These are phyloP conservation scores for Trametes maxima DNA, from an alignment of 768 basidiomycete species.

Conservation along the genomic window DNA sequence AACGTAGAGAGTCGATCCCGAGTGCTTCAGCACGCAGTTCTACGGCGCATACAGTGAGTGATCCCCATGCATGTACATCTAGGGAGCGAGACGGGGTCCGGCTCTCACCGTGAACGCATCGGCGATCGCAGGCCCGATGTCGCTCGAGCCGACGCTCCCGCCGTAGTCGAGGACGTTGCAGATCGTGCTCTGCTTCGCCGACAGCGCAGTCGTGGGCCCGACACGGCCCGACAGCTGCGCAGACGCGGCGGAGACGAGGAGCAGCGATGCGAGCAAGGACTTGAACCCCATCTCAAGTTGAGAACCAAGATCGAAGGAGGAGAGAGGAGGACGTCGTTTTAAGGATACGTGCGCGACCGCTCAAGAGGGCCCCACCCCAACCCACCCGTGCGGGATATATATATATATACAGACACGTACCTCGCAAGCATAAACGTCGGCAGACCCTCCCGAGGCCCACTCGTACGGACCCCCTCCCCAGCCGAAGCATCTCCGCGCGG, in stretches of 20 bases:
- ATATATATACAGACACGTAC: background rate
- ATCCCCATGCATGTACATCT: background rate
- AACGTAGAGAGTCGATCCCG: conserved; percentile 29
- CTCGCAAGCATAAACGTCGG: background rate
- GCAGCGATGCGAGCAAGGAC: conserved; percentile 12
- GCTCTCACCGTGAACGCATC: conserved; percentile 28
- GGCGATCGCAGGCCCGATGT: conserved; percentile 35
- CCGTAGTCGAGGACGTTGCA: conserved; percentile 36
- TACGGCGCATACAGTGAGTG: background rate
- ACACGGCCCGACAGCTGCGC: conserved; percentile 31
- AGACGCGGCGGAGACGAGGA: conserved; percentile 9
- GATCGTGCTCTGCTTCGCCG: conserved; percentile 27
- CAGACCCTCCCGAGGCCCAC: background rate
- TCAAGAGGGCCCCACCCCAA: no score
- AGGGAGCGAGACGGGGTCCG: background rate
- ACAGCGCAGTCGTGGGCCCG: conserved; percentile 29
- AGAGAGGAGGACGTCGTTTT: background rate
- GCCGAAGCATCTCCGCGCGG: conserved; percentile 3
- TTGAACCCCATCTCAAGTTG: conserved; percentile 11
- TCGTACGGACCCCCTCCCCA: no score
- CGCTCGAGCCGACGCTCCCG: conserved; percentile 32
- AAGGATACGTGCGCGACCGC: background rate
- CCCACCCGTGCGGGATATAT: background rate
- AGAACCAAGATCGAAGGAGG: no score
- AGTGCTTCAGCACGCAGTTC: conserved; percentile 32